Conservation (phyloP, 192 early-diverging fungal species). For the Backusella tuberculispora region DNA sequence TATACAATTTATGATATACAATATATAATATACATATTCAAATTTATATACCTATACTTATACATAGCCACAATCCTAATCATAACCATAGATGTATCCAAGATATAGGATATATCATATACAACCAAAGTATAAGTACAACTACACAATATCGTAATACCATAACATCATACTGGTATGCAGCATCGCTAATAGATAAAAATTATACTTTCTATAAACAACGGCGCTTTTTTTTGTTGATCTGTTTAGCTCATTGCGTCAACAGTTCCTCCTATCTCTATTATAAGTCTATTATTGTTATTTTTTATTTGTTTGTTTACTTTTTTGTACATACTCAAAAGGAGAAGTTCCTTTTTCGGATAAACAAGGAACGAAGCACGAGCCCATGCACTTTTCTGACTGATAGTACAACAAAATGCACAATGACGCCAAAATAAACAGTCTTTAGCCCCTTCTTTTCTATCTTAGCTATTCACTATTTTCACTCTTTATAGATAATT, state of each 20-base stretch:
- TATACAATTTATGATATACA: no score
- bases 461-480: background rate
- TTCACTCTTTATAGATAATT: slow-evolving; percentile 9
- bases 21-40: no score
- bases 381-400: background rate
- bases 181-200: background rate
- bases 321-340: slow-evolving; percentile 3
- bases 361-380: slow-evolving; percentile 13
- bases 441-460: background rate
- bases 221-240: background rate
- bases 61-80: no score
- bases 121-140: background rate
- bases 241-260: background rate
- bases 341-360: slow-evolving; percentile 12
- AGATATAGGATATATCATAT: background rate
- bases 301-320: background rate
- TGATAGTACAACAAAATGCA: slow-evolving; percentile 13
- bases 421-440: background rate
- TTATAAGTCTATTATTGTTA: background rate
- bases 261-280: background rate
- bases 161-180: background rate
- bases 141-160: background rate
- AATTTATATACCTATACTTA: no score
- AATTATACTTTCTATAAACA: background rate
- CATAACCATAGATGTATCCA: no score